Evolutionary conservation across 768 basidiomycete genomes (phyloP).

Genomic region (Trametes cubensis): DNA sequence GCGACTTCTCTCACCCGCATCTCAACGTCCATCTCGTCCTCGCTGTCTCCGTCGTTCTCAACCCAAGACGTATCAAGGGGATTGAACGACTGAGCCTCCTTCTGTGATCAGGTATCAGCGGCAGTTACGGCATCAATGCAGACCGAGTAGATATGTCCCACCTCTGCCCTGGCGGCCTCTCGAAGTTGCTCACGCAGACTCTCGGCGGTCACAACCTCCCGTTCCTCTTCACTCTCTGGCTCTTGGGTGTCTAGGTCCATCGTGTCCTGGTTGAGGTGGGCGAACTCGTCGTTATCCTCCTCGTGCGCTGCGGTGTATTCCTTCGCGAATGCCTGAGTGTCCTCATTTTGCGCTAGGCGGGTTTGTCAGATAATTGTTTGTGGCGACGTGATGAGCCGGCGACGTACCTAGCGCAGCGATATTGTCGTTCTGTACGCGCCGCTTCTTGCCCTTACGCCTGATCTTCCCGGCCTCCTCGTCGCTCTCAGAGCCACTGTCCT

Average conservation of each 20-base stretch:
- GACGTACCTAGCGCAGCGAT: constrained; percentile 65
- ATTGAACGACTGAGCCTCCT: constrained; percentile 35
- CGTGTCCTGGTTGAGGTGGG: constrained; percentile 40
- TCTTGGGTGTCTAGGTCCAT: constrained; percentile 31
- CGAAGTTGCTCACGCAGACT: constrained; percentile 40
- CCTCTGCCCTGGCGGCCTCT: constrained; percentile 37
- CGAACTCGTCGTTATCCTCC: constrained; percentile 56
- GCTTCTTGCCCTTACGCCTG: constrained; percentile 58
- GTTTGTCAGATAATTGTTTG: not conserved
- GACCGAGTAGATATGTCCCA: constrained; percentile 25
- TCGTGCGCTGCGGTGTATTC: constrained; percentile 59
- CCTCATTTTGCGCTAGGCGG: constrained; percentile 52
- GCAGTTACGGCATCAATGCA: not conserved
- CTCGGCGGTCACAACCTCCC: constrained; percentile 32
- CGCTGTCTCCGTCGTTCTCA: constrained; percentile 40
- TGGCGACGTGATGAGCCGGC: not conserved
- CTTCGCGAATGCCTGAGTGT: constrained; percentile 65
- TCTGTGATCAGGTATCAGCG: constrained; percentile 4
- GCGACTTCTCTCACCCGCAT: constrained; percentile 39
- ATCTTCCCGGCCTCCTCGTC: constrained; percentile 55
- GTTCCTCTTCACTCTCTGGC: constrained; percentile 32
- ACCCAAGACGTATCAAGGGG: constrained; percentile 49
- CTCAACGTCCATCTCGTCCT: constrained; percentile 28
- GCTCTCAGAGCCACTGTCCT: constrained; percentile 74
- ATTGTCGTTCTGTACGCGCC: constrained; percentile 61